Evolutionary conservation across 2,329 filamentous ascomycete genomes (phyloP).

Genomic region (Coleophoma eucalyptorum): DNA sequence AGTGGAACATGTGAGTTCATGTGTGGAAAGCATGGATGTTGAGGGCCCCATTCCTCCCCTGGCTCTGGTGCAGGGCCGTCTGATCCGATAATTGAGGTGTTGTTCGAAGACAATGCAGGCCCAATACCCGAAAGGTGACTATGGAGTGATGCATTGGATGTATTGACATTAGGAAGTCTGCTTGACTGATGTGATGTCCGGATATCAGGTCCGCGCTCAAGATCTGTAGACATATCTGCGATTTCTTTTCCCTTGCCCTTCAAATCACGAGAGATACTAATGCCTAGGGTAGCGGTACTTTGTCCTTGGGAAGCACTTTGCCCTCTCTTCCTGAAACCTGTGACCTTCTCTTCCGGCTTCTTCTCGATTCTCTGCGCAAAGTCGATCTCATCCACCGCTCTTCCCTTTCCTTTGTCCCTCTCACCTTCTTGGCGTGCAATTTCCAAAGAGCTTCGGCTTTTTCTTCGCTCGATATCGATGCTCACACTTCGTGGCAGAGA

Average conservation of each 20-base stretch:
- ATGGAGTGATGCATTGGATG: constrained; percentile 17
- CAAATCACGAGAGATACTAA: constrained; percentile 19
- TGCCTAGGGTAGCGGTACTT: constrained; percentile 10
- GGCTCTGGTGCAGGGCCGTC: constrained; percentile 47
- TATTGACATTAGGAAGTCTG: constrained; percentile 17
- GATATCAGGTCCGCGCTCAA: constrained; percentile 23
- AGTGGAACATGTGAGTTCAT: constrained; percentile 86
- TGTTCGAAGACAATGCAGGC: constrained; percentile 26
- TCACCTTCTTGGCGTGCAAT: constrained; percentile 13
- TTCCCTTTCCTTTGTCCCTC: constrained; percentile 5
- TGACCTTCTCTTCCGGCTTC: constrained; percentile 8
- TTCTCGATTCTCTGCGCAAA: neutral
- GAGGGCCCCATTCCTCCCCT: constrained; percentile 81
- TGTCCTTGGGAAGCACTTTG: constrained; percentile 10
- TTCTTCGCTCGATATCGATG: constrained; percentile 23
- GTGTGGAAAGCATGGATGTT: constrained; percentile 92
- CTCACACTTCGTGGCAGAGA: constrained; percentile 26
- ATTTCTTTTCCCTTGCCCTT: constrained; percentile 14
- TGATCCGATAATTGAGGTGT: constrained; percentile 25
- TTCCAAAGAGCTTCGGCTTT: constrained; percentile 19
- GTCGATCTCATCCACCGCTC: constrained; percentile 4
- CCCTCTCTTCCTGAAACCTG: constrained; percentile 11
- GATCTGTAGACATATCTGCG: constrained; percentile 21
- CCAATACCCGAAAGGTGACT: constrained; percentile 20
- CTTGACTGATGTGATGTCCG: constrained; percentile 16